phyloP scores from a whole-genome alignment of 148 eudicot genomes.

The Gaultheria prostrata region DNA sequence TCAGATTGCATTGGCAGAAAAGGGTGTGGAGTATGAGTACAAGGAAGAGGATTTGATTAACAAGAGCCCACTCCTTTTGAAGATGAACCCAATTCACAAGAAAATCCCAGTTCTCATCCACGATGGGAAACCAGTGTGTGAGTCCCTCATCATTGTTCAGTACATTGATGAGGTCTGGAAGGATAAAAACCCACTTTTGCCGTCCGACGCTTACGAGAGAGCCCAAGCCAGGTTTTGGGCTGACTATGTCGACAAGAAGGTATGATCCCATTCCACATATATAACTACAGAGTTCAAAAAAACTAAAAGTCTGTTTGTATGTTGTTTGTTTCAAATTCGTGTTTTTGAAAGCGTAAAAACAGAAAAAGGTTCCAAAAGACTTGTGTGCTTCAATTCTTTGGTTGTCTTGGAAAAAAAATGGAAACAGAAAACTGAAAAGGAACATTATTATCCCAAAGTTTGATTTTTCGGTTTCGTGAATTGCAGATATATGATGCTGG shows the following conservation, averaged over 20 bases:
- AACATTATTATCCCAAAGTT: no score
- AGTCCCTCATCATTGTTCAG: constrained; percentile 38
- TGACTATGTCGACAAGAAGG: constrained; percentile 52
- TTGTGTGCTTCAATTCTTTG: no score
- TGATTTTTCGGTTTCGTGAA: not conserved
- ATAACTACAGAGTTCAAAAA: no score
- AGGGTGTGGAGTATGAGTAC: constrained; percentile 19
- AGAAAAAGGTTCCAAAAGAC: not conserved
- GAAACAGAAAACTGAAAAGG: no score
- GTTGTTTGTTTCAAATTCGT: no score
- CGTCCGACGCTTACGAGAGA: constrained; percentile 38
- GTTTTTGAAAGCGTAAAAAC: not conserved
- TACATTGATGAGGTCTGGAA: constrained; percentile 64
- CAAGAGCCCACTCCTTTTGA: constrained; percentile 27
- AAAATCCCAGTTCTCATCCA: constrained; percentile 55
- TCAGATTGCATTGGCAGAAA: constrained; percentile 15
- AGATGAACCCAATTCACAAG: constrained; percentile 37
- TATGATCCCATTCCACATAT: not conserved
- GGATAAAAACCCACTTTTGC: constrained; percentile 31
- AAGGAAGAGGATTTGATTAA: constrained; percentile 21
- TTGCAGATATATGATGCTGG: constrained; percentile 21
- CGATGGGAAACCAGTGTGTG: constrained; percentile 49
- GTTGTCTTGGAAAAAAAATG: no score
- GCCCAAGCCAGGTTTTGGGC: constrained; percentile 67
- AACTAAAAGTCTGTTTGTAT: no score